Base-by-base conservation (phyloP, 2,329 filamentous ascomycete species). In the Pseudogymnoascus verrucosus region DNA sequence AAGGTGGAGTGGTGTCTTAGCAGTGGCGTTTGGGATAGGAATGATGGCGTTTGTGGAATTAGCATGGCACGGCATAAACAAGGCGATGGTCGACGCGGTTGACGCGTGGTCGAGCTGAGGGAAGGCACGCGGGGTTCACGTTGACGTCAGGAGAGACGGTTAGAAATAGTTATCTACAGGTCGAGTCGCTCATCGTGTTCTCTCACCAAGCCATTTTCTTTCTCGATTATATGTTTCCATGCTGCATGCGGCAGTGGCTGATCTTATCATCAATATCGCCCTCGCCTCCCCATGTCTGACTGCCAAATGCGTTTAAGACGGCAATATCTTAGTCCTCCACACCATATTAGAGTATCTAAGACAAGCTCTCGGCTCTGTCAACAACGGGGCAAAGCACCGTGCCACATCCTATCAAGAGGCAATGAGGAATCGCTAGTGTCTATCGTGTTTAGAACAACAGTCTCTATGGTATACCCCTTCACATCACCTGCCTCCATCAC, bases 111-210 rank as follows among this genome's bases (percentile, higher is more conserved):
- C 26, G 26, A 57, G n/a, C 1, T 19, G 26, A 19, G 47, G 47
- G 40, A 12, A 3, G 10, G 16, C 26, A n/a, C 19, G 47, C 16
- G 26, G 47, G 47, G 26, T 57, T 57, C 26, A 57, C 47, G 26
- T 57, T 57, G 26, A 31, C 47, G 47, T 57, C 47, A 57, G 47
- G 26, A 12, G 8, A 8, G 26, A 57, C 11, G 7, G 26, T 57
- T 57, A 19, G 47, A 57, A 57, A 57, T 57, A 57, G 47, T 57
- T 57, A 57, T 57, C 26, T 57, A 57, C 47, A 19, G 47, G 10
- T 57, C 5, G 44, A 51, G 23, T 28, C 44, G 44, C 44, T 12
- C 23, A 16, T 28, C n/a, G 47, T 57, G 47, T 19, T 57, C 47
- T 16, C 26, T 57, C 47, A 31, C 47, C 47, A 54, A 54, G 47